Percentiles rank a stretch among this genome's conserved stretches.
Conservation (phyloP, 331 rosid species). For the Dryas integrifolia region DNA sequence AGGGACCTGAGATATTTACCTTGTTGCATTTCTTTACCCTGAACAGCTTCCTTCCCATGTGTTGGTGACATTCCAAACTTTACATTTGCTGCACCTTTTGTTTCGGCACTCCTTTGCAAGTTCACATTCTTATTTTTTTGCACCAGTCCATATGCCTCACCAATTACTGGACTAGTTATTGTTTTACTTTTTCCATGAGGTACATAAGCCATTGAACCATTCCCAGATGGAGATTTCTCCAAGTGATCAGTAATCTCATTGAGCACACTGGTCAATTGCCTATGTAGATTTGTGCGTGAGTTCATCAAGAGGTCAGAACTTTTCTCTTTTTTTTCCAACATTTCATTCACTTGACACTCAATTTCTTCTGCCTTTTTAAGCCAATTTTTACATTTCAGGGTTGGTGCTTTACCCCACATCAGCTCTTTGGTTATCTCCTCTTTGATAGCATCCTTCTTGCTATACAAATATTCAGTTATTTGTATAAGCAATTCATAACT, state of each 20-base stretch:
- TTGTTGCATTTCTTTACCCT: not conserved
- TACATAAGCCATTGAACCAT: not conserved
- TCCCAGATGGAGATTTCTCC: not conserved
- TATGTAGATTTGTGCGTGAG: not conserved
- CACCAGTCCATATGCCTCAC: not conserved
- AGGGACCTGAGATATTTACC: not conserved
- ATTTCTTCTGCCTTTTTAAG: not conserved
- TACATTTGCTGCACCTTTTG: too few species aligned
- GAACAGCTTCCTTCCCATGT: not conserved
- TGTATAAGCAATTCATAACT: not conserved
- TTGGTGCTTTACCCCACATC: not conserved
- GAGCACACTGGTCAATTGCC: not conserved
- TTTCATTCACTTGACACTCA: not conserved
- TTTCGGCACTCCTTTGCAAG: not conserved
- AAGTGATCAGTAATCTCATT: not conserved
- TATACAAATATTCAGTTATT: not conserved
- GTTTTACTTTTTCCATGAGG: not conserved
- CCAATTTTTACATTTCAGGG: not conserved
- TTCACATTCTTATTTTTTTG: not conserved
- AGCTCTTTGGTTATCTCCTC: not conserved
- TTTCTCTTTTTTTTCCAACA: not conserved
- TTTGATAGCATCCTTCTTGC: not conserved
- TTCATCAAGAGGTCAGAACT: not conserved
- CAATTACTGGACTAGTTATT: not conserved
- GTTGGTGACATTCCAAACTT: not conserved